A percentile compares a stretch with the other conserved stretches of the same genome.
Evolutionary conservation across 768 basidiomycete genomes (phyloP).

Genomic region (Phlebiopsis gigantea): DNA sequence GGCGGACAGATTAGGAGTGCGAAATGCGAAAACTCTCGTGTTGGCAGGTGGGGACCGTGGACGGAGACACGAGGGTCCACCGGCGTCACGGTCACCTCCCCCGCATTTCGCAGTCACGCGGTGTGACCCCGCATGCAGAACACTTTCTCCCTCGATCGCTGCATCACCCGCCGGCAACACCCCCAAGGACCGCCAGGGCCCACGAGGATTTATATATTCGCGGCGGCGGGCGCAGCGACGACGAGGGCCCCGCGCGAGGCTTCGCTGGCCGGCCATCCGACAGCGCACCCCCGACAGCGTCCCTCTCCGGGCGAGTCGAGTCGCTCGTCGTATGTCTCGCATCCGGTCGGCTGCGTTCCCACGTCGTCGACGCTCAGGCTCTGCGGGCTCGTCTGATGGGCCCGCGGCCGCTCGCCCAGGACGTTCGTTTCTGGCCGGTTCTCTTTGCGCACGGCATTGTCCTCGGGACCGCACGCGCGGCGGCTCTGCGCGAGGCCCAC

Average conservation of each 20-base stretch:
- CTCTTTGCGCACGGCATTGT: too few species aligned
- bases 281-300: neutral
- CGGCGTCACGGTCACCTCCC: neutral
- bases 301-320: neutral
- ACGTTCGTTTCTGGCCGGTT: too few species aligned
- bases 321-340: neutral
- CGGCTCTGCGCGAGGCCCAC: too few species aligned
- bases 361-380: neutral
- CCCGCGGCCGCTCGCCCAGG: neutral
- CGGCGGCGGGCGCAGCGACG: too few species aligned
- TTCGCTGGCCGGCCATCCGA: neutral
- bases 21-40: neutral
- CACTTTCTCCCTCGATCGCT: conserved; percentile 2
- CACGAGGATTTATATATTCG: neutral
- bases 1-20: too few species aligned
- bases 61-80: neutral
- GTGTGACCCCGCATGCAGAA: neutral
- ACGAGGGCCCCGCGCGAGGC: neutral
- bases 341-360: neutral
- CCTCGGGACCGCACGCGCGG: too few species aligned
- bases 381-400: neutral
- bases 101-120: neutral
- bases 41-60: conserved; percentile 3
- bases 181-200: neutral
- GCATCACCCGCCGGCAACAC: neutral